phyloP scores from a whole-genome alignment of 495 filamentous ascomycete species.

The Pyrenula massariospora region DNA sequence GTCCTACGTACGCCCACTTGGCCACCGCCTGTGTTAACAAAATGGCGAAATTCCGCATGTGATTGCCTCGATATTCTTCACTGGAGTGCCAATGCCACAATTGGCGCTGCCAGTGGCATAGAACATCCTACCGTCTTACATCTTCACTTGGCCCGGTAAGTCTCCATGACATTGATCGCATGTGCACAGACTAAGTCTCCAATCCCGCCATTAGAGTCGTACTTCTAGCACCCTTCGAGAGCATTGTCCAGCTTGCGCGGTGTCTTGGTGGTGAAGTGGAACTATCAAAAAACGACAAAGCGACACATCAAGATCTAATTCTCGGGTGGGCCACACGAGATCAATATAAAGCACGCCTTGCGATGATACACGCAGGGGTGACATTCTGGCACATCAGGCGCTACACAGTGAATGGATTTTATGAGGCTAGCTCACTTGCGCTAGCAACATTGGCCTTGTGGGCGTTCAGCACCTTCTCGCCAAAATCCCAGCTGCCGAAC shows the following conservation, averaged over 20 bases:
- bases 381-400: slow-evolving; percentile 37
- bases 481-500: slow-evolving; percentile 6
- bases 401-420: slow-evolving; percentile 34
- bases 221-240: slow-evolving; percentile 14
- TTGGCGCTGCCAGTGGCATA: slow-evolving; percentile 30
- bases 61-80: slow-evolving; percentile 44
- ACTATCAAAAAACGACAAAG: not conserved
- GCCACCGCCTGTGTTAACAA: slow-evolving; percentile 38
- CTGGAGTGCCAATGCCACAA: slow-evolving; percentile 37
- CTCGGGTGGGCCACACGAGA: slow-evolving; percentile 32
- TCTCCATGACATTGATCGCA: too few relatives aligned
- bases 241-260: slow-evolving; percentile 13
- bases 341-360: slow-evolving; percentile 42
- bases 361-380: slow-evolving; percentile 40
- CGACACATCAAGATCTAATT: not conserved
- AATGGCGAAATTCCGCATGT: slow-evolving; percentile 44
- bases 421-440: slow-evolving; percentile 35
- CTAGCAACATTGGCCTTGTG: slow-evolving; percentile 38
- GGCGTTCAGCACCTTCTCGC: slow-evolving; percentile 33
- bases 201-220: too few relatives aligned
- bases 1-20: slow-evolving; percentile 31
- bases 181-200: too few relatives aligned
- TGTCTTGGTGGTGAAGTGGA: not conserved
- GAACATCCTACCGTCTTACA: slow-evolving; percentile 40
- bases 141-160: slow-evolving; percentile 40